A percentile compares a stretch with the other conserved stretches of the same genome.
Conservation (phyloP, 2,329 filamentous ascomycete genomes). For the Hawksworthiomyces lignivorus region DNA sequence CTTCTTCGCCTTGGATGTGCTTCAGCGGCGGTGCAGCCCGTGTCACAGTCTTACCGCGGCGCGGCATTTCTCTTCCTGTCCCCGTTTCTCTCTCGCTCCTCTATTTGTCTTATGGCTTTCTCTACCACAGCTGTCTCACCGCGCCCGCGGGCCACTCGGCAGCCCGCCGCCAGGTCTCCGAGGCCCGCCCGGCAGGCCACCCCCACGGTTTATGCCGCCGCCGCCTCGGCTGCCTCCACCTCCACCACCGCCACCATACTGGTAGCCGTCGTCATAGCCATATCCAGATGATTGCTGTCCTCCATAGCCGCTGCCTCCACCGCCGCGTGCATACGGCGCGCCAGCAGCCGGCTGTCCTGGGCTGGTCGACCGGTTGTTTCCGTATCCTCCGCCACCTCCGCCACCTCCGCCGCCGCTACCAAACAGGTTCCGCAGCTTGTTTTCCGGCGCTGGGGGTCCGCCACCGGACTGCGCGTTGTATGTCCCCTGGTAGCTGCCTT, state of each 20-base stretch:
- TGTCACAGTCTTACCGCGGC: no score
- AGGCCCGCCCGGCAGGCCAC: slow-evolving; percentile 32
- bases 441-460: slow-evolving; percentile 56
- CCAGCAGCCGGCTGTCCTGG: slow-evolving; percentile 28
- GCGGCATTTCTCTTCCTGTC: neutral
- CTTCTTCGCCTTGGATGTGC: no score
- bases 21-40: no score
- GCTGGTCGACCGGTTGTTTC: slow-evolving; percentile 34
- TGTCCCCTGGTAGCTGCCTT: slow-evolving; percentile 63
- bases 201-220: slow-evolving; percentile 18
- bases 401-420: slow-evolving; percentile 41
- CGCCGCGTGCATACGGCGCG: slow-evolving; percentile 26
- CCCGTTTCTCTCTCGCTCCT: no score
- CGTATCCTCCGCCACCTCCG: slow-evolving; percentile 33
- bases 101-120: neutral
- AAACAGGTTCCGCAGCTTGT: slow-evolving; percentile 75
- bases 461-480: slow-evolving; percentile 22
- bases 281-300: slow-evolving; percentile 31
- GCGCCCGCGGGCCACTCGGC: slow-evolving; percentile 32
- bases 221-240: slow-evolving; percentile 25
- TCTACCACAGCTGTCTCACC: slow-evolving; percentile 22
- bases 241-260: slow-evolving; percentile 28
- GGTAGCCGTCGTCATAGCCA: slow-evolving; percentile 35
- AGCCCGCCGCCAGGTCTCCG: slow-evolving; percentile 28
- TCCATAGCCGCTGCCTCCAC: slow-evolving; percentile 30